phyloP scores from a whole-genome alignment of 352 stramenopile species.

The Phytopythium delawarense region DNA sequence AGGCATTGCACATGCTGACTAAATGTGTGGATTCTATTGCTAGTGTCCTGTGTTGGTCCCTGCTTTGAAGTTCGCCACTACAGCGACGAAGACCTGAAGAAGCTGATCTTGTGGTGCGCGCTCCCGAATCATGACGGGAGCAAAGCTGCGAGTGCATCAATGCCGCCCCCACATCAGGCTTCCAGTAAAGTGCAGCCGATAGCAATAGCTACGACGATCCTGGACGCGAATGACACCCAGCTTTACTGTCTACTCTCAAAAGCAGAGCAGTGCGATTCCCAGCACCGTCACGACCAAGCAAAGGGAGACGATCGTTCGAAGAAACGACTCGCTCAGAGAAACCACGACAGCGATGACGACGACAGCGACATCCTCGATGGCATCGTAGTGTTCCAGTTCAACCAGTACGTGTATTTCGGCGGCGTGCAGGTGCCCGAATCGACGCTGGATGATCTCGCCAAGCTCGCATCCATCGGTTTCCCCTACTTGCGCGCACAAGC shows the following conservation, averaged over 20 bases:
- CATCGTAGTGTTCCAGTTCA: slow-evolving; percentile 62
- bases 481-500: slow-evolving; percentile 44
- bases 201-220: background rate
- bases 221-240: slow-evolving; percentile 58
- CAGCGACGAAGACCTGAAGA: slow-evolving; percentile 57
- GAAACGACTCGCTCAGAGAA: background rate
- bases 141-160: background rate
- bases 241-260: slow-evolving; percentile 42
- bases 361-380: slow-evolving; percentile 18
- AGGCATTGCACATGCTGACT: background rate
- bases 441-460: slow-evolving; percentile 40
- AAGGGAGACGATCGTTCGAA: slow-evolving; percentile 10
- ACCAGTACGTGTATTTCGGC: slow-evolving; percentile 54
- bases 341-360: slow-evolving; percentile 14
- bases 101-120: slow-evolving; percentile 58
- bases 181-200: slow-evolving; percentile 20
- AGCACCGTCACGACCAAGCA: background rate
- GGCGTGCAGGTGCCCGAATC: slow-evolving; percentile 16
- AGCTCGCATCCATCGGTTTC: slow-evolving; percentile 28
- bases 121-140: slow-evolving; percentile 16
- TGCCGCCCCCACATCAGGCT: slow-evolving; percentile 8
- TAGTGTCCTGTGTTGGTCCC: slow-evolving; percentile 44
- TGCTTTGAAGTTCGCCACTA: slow-evolving; percentile 22
- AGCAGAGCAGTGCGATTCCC: background rate
- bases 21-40: background rate